Evolutionary conservation across 2,329 filamentous ascomycete species (phyloP), one percentile per base, ranked within the genome.

Genomic region (Neonectria ditissima): DNA sequence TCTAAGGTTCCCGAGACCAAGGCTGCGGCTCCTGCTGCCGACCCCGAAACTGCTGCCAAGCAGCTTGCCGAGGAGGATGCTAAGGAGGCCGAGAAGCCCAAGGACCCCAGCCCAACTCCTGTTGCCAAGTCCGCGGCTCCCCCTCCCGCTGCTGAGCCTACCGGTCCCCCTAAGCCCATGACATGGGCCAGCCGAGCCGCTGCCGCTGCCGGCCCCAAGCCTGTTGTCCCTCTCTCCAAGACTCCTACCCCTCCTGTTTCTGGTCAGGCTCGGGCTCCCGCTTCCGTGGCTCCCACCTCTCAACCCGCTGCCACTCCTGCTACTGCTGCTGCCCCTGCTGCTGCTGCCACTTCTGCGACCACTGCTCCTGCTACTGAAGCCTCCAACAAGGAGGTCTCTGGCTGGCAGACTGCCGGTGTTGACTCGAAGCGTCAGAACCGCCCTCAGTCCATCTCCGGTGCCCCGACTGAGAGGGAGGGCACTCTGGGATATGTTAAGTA

Each of bases 401-500:
- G 83, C 63, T 99, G 96, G 96, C 95, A 97, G 80, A 95, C 92
- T 52, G 95, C 92, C 59, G 91, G 91, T 62, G 87, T 89, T 59
- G 92, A 97, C 79, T 91, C 91, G 73, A 96, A 96, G 85, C 90
- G 93, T 76, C 92, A 96, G 78, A 91, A 90, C 74, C 89, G 93
- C 67, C 87, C 87, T 55, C 91, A 92, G 79, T 87, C 89, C 58
- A 84, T 88, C 71, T 84, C 88, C 59, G 83, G 83, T 54, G 79
- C 84, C 26, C 79, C 82, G n/a, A 77, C 82, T 50, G 92, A 94
- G 74, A 91, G 93, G 74, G 91, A 95, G 67, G 88, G 88, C 66
- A 90, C 90, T 57, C 87, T 94, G 71, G 96, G 92, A 20, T 98
- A 97, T 80, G 93, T 99, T 80, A 97, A 97, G 85, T 97, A 95